A percentile compares a stretch with the other conserved stretches of the same genome.
Evolutionary conservation across 192 early-diverging fungal species (phyloP).

Genomic region (Dissophora ornata): DNA sequence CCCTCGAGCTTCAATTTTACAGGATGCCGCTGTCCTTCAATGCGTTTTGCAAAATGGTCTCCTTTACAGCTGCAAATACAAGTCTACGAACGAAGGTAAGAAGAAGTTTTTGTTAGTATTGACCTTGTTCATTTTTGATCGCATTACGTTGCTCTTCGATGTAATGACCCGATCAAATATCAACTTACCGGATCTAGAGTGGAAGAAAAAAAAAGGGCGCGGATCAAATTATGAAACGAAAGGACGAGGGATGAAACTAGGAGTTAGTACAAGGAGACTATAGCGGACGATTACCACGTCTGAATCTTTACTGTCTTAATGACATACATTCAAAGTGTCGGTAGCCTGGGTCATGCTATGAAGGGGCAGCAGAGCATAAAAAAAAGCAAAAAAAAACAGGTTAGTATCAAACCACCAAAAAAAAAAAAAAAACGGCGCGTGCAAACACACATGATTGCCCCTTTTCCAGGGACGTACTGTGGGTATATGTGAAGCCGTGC

Average conservation of each 20-base stretch:
- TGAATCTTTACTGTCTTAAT: no score
- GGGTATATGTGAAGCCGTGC: conserved; percentile 76
- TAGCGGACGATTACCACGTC: not conserved
- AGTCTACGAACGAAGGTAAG: conserved; percentile 48
- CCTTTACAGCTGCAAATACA: conserved; percentile 94
- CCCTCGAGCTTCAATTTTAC: conserved; percentile 25
- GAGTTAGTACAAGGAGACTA: not conserved
- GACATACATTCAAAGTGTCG: conserved; percentile 89
- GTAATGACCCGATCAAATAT: no score
- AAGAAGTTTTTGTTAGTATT: not conserved
- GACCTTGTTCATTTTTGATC: no score
- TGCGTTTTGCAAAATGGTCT: conserved; percentile 90
- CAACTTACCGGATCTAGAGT: conserved; percentile 27
- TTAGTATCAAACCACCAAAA: no score
- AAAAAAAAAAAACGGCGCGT: not conserved
- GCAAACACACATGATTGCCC: no score
- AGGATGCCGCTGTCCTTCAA: conserved; percentile 83
- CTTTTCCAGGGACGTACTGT: conserved; percentile 65
- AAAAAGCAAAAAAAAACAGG: conserved; percentile 8
- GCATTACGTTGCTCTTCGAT: no score
- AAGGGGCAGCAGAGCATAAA: no score
- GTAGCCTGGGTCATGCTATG: conserved; percentile 88
- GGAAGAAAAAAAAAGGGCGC: not conserved
- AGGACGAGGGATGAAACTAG: not conserved
- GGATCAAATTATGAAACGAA: not conserved